Conservation (phyloP, 768 basidiomycete genomes). For the Rhizopogon rudus region DNA sequence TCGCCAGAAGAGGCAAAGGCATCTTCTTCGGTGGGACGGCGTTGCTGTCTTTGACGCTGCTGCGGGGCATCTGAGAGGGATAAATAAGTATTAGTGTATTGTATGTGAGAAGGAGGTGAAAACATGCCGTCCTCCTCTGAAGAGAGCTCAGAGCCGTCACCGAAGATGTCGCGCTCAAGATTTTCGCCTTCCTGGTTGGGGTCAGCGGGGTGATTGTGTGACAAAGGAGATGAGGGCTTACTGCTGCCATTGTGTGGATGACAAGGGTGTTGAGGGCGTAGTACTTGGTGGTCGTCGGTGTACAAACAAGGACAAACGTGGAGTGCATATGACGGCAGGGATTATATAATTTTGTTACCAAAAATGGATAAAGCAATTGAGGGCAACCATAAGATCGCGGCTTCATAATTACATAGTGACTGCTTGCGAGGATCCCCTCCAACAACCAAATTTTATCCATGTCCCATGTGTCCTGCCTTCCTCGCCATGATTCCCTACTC, state of each 20-base stretch:
- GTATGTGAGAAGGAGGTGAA: not conserved
- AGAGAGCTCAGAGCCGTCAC: slow-evolving; percentile 81
- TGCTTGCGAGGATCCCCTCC: not conserved
- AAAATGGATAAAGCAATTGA: too few species aligned
- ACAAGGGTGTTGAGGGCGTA: not conserved
- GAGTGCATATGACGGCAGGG: not conserved
- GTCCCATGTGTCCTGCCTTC: slow-evolving; percentile 10
- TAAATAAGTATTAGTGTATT: too few species aligned
- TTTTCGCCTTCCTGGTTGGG: slow-evolving; percentile 19
- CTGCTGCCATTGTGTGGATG: slow-evolving; percentile 8
- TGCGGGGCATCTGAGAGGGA: slow-evolving; percentile 35
- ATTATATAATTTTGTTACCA: not conserved
- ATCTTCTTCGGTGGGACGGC: slow-evolving; percentile 29
- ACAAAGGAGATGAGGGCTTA: not conserved
- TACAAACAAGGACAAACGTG: not conserved
- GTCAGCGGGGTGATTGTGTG: not conserved
- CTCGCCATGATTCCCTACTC: slow-evolving; percentile 19
- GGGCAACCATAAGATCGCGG: too few species aligned
- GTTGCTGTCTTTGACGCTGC: slow-evolving; percentile 32
- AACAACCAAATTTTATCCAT: not conserved
- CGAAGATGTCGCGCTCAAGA: slow-evolving; percentile 74
- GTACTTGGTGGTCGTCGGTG: not conserved
- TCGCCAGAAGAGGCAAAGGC: slow-evolving; percentile 32
- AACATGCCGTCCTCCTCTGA: slow-evolving; percentile 56
- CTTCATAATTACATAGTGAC: not conserved